These are phyloP conservation scores for Breviolum minutum DNA, from an alignment of 73 alveolate species.

Conservation along the genomic window DNA sequence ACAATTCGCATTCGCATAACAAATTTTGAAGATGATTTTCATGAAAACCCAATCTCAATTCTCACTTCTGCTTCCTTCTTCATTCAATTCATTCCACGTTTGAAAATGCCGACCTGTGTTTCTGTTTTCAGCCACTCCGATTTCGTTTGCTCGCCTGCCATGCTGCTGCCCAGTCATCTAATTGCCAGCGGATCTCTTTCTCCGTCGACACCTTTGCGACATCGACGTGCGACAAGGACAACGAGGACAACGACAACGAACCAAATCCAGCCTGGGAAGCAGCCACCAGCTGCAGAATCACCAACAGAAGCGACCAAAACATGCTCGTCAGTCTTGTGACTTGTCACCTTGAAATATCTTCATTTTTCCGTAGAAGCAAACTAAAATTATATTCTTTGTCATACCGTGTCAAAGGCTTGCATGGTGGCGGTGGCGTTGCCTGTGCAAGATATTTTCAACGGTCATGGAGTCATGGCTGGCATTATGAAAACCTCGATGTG, in stretches of 20 bases:
- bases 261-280: background rate
- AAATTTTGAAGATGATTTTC: background rate
- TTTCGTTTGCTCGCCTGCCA: background rate
- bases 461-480: too few species aligned
- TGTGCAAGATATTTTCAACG: background rate
- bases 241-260: background rate
- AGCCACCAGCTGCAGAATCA: background rate
- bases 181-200: constrained; percentile 29
- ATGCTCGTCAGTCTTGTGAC: background rate
- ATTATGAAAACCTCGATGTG: too few species aligned
- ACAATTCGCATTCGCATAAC: background rate
- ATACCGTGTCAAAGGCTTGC: background rate
- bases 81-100: too few species aligned
- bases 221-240: background rate
- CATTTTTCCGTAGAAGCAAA: background rate
- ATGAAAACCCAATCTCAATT: background rate
- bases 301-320: background rate
- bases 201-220: constrained; percentile 8
- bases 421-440: background rate
- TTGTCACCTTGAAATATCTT: background rate
- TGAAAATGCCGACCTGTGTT: too few species aligned
- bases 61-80: background rate
- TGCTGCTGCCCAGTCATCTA: constrained; percentile 53
- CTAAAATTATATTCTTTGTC: background rate
- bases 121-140: too few species aligned